These are phyloP conservation scores for Somion occarium DNA, from an alignment of 1,284 basidiomycete genomes.

Conservation along the genomic window DNA sequence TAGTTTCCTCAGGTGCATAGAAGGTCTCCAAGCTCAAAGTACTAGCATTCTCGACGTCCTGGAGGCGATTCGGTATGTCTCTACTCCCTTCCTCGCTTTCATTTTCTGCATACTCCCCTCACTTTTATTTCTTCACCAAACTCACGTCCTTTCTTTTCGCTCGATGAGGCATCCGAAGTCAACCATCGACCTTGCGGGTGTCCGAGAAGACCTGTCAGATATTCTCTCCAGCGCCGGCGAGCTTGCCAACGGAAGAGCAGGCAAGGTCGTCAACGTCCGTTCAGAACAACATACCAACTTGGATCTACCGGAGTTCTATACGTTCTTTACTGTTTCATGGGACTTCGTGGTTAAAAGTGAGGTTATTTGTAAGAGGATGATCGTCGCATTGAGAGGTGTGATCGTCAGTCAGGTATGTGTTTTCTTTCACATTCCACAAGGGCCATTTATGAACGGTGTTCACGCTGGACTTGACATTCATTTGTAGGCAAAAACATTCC, in stretches of 20 bases:
- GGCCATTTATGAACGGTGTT: background rate
- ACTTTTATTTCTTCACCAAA: conserved; percentile 5
- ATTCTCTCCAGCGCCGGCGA: conserved; percentile 79
- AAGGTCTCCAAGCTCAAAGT: conserved; percentile 67
- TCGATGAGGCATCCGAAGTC: conserved; percentile 30
- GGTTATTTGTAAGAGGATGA: conserved; percentile 82
- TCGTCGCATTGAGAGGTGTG: conserved; percentile 83
- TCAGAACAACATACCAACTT: conserved; percentile 76
- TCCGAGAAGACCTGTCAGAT: conserved; percentile 64
- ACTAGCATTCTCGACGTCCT: conserved; percentile 59
- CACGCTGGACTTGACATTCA: conserved; percentile 7
- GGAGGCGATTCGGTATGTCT: conserved; percentile 40
- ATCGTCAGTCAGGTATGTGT: conserved; percentile 70
- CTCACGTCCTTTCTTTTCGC: conserved; percentile 8
- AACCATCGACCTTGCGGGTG: conserved; percentile 35
- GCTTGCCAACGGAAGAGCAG: conserved; percentile 76
- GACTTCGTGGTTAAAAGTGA: conserved; percentile 87
- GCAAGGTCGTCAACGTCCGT: conserved; percentile 74
- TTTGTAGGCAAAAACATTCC: conserved; percentile 77
- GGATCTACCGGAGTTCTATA: conserved; percentile 71
- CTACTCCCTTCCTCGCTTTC: background rate
- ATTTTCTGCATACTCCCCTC: background rate
- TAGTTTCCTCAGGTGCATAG: conserved; percentile 65
- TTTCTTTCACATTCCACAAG: conserved; percentile 13
- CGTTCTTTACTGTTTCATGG: conserved; percentile 85